phyloP scores from a whole-genome alignment of 208 protist species.

The Porcisia hertigi region DNA sequence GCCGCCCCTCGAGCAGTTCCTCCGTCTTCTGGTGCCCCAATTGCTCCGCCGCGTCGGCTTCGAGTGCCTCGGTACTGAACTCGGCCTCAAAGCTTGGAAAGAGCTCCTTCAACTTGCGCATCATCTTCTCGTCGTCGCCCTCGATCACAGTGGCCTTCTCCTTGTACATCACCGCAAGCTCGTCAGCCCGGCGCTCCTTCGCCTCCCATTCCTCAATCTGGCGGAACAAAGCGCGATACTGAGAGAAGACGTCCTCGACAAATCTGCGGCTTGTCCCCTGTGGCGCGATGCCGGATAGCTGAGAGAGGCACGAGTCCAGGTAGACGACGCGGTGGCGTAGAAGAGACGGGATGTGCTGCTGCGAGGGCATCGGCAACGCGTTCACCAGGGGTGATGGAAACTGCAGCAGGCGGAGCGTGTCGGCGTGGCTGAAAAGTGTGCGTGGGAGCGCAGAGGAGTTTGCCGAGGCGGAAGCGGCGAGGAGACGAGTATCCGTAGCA shows the following conservation, averaged over 20 bases:
- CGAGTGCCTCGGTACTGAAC: slow-evolving; percentile 63
- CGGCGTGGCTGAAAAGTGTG: slow-evolving; percentile 44
- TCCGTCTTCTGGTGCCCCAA: slow-evolving; percentile 27
- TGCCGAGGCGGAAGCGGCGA: slow-evolving; percentile 7
- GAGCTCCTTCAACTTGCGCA: slow-evolving; percentile 84
- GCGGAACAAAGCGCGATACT: slow-evolving; percentile 70
- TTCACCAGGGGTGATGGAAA: slow-evolving; percentile 45
- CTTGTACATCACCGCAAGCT: slow-evolving; percentile 90
- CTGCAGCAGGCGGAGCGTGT: slow-evolving; percentile 65
- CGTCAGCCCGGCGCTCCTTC: slow-evolving; percentile 70
- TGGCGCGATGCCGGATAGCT: slow-evolving; percentile 54
- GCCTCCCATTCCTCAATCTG: slow-evolving; percentile 78
- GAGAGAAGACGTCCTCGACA: slow-evolving; percentile 59
- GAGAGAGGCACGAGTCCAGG: slow-evolving; percentile 72
- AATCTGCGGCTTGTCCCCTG: slow-evolving; percentile 55
- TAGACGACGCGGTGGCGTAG: slow-evolving; percentile 69
- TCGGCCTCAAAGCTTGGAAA: slow-evolving; percentile 95
- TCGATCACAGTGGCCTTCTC: slow-evolving; percentile 91
- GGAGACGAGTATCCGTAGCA: slow-evolving; percentile 14
- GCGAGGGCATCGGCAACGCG: slow-evolving; percentile 37
- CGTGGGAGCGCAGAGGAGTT: neutral
- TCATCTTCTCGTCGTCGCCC: slow-evolving; percentile 90
- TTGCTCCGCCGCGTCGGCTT: slow-evolving; percentile 32
- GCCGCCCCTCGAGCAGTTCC: slow-evolving; percentile 36
- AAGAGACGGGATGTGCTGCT: slow-evolving; percentile 22